These are phyloP conservation scores for Lichenothelia convexa DNA, from an alignment of 495 filamentous ascomycete genomes.

Conservation along the genomic window DNA sequence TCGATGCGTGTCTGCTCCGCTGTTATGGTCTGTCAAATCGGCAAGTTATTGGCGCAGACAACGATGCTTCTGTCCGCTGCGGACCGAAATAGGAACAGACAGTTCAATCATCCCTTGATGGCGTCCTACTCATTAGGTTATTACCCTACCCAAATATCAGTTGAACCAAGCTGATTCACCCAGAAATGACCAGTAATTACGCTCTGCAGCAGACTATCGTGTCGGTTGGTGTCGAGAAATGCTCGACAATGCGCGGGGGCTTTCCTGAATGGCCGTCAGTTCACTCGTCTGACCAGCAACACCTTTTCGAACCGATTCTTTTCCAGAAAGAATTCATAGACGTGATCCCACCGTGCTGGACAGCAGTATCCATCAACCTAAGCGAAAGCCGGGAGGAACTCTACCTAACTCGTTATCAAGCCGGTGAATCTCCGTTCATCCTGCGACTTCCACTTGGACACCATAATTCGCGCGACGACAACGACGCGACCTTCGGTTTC, in stretches of 20 bases:
- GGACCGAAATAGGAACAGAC: slow-evolving; percentile 23
- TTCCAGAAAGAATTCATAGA: slow-evolving; percentile 60
- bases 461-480: slow-evolving; percentile 59
- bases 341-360: slow-evolving; percentile 69
- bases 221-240: slow-evolving; percentile 29
- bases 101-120: slow-evolving; percentile 34
- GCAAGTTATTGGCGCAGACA: slow-evolving; percentile 39
- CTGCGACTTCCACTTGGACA: slow-evolving; percentile 68
- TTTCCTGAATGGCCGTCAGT: slow-evolving; percentile 28
- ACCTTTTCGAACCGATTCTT: too few species aligned
- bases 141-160: neutral
- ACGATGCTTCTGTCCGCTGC: slow-evolving; percentile 49
- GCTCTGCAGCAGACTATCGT: slow-evolving; percentile 40
- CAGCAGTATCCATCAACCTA: slow-evolving; percentile 64
- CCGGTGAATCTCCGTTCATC: slow-evolving; percentile 58
- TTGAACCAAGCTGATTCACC: too few species aligned
- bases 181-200: slow-evolving; percentile 43
- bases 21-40: slow-evolving; percentile 31
- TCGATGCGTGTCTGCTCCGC: slow-evolving; percentile 30
- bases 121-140: slow-evolving; percentile 35
- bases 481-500: slow-evolving; percentile 63
- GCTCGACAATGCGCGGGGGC: slow-evolving; percentile 14
- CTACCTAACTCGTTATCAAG: slow-evolving; percentile 58
- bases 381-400: slow-evolving; percentile 68
- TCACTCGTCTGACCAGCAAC: slow-evolving; percentile 18